phyloP scores from a whole-genome alignment of 352 stramenopile species.

The Phytophthora pisi region DNA sequence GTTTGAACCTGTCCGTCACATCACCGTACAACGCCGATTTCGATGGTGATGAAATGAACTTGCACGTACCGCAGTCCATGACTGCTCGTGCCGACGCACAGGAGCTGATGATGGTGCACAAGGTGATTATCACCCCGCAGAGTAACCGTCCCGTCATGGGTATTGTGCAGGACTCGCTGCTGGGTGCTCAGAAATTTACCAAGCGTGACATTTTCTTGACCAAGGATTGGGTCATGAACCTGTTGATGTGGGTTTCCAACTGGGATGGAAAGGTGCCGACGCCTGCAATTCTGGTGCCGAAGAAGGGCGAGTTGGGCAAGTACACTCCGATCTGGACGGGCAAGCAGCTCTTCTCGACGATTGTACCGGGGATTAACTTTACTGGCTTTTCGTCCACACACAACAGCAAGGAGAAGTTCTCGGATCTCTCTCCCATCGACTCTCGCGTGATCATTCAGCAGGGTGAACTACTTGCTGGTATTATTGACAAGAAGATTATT shows the following conservation, averaged over 20 bases:
- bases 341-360: conserved; percentile 98
- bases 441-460: conserved; percentile 97
- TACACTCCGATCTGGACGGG: conserved; percentile 96
- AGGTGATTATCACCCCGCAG: conserved; percentile 98
- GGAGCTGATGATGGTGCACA: conserved; percentile 98
- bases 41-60: conserved; percentile 99
- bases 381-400: conserved; percentile 94
- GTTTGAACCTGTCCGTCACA: conserved; percentile 98
- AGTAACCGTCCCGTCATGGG: conserved; percentile 99
- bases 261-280: conserved; percentile 98
- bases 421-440: conserved; percentile 94
- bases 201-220: conserved; percentile 98
- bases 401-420: conserved; percentile 91
- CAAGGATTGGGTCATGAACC: conserved; percentile 97
- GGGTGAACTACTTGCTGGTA: conserved; percentile 96
- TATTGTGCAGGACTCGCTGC: conserved; percentile 98
- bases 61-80: conserved; percentile 98
- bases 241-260: conserved; percentile 97
- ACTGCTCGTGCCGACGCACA: conserved; percentile 96
- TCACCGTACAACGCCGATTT: conserved; percentile 99
- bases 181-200: conserved; percentile 98
- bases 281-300: conserved; percentile 97
- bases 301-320: conserved; percentile 85
- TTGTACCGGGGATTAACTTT: conserved; percentile 98
- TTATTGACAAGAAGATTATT: conserved; percentile 99